Evolutionary conservation across 2,329 filamentous ascomycete genomes (phyloP).

Genomic region (Aspergillus alliaceus): DNA sequence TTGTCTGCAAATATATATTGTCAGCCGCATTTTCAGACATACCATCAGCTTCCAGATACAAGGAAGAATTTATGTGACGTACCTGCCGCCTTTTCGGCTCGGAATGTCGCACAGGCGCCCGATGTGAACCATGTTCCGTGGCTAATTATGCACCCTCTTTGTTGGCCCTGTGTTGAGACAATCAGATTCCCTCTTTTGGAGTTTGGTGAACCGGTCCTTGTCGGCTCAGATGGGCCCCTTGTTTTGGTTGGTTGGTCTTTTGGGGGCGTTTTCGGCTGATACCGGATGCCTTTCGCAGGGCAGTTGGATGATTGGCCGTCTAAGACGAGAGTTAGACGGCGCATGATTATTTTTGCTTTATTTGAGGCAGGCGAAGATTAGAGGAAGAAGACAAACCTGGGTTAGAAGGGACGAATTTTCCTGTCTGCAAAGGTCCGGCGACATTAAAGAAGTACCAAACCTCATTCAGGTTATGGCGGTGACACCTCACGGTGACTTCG

Average conservation of each 20-base stretch:
- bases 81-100: constrained; percentile 29
- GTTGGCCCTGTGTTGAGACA: constrained; percentile 42
- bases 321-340: constrained; percentile 7
- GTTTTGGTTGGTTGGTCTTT: constrained; percentile 38
- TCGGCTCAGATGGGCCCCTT: constrained; percentile 30
- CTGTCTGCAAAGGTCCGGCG: constrained; percentile 44
- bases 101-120: constrained; percentile 66
- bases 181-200: constrained; percentile 62
- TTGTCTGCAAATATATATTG: constrained; percentile 17
- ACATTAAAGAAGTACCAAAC: constrained; percentile 66
- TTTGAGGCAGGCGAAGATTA: background rate
- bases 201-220: constrained; percentile 44
- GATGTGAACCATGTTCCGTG: constrained; percentile 66
- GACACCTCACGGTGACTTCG: constrained; percentile 60
- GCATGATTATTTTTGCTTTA: background rate
- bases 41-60: background rate
- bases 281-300: constrained; percentile 61
- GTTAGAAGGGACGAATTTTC: constrained; percentile 33
- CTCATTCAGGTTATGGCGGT: constrained; percentile 49
- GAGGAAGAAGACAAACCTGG: constrained; percentile 30
- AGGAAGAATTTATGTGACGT: constrained; percentile 8
- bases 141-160: constrained; percentile 65
- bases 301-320: constrained; percentile 64
- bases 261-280: constrained; percentile 58
- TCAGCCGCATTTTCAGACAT: background rate